Evolutionary conservation across 139 green algal species (phyloP).

Genomic region (Nannochloris sp.): DNA sequence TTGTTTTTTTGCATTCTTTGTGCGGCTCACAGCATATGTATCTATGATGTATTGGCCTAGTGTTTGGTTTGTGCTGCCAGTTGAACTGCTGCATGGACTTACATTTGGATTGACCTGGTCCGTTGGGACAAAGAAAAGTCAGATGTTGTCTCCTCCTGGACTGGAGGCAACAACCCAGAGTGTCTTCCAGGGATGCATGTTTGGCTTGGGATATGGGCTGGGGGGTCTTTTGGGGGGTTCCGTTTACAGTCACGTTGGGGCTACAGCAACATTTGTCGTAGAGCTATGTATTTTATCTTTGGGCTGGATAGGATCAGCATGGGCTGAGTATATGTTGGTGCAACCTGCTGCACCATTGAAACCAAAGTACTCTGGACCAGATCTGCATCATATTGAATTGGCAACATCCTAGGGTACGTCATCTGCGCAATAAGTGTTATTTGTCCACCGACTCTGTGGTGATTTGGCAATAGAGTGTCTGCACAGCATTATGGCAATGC

Average conservation of each 20-base stretch:
- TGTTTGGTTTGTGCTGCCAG: conserved; percentile 26
- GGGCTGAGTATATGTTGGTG: neutral
- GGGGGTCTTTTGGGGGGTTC: conserved; percentile 16
- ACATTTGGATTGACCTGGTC: conserved; percentile 38
- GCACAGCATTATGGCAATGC: too few relatives aligned
- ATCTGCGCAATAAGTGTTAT: too few relatives aligned
- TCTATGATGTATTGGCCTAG: conserved; percentile 11
- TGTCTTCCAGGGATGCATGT: conserved; percentile 26
- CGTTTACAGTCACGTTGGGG: conserved; percentile 17
- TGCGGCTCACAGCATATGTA: conserved; percentile 23
- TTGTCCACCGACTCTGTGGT: too few relatives aligned
- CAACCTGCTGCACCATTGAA: too few relatives aligned
- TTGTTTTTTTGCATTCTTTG: conserved; percentile 26
- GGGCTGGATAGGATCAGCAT: conserved; percentile 11
- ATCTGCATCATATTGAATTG: too few relatives aligned
- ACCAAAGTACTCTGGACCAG: too few relatives aligned
- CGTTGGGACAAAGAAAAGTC: conserved; percentile 17
- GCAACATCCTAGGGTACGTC: too few relatives aligned
- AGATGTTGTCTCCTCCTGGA: conserved; percentile 20
- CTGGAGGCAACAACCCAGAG: conserved; percentile 30
- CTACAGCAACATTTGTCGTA: conserved; percentile 14
- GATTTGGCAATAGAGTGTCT: too few relatives aligned
- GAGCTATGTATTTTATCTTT: conserved; percentile 10
- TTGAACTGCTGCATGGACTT: conserved; percentile 36
- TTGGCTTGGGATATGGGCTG: conserved; percentile 22